Base-by-base conservation (phyloP, 75 land plant genomes). In the Cupressus sempervirens region DNA sequence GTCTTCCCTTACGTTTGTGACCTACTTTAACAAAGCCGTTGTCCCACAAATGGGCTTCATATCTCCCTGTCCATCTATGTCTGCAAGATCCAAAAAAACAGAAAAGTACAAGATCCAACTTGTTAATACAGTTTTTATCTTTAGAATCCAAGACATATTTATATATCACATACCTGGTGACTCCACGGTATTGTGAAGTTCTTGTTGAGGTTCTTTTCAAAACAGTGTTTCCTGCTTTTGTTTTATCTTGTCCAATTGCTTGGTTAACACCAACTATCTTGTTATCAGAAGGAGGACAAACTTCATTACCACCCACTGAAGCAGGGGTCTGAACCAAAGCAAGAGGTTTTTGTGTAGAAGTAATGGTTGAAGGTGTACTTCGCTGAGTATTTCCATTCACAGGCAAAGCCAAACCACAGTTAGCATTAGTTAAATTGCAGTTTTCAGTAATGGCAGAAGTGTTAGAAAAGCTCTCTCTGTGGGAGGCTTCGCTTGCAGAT, bases 131-230 rank as follows among this genome's bases (percentile, higher is more conserved):
- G 40, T 38, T 38, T 38, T 38, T 38, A 38, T 38, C 1, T 38
- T 38, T 38, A 38, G 40, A 48, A 48, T 10, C 50, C 9, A 9
- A 8, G 1, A 48, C 11, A 48, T 48, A 0, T 14, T 13, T 30
- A 81, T 20, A 48, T 30, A 5, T 9, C 20, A 0, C 15, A 43
- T 83, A 95, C 98, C 93, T 88, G 0, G 98, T 96, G 83, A 96
- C 98, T n/a, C 98, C 98, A 7, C 96, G 83, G 83, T 90, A 96
- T 45, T 92, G 92, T 23, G 98, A 96, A 56, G 98, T 96, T 67
- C 96, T 86, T 70, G 43, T 95, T 93, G 38, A 93, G 92, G n/a
- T 92, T 90, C n/a, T 92, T 93, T 29, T 10, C 0, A 32, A 2
- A 1, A 84, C 86, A 14, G 89, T 29, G 86, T 89, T 93, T 82